A percentile compares a stretch with the other conserved stretches of the same genome.
phyloP scores from a whole-genome alignment of 192 early-diverging fungal genomes.

The Cetraspora pellucida region DNA sequence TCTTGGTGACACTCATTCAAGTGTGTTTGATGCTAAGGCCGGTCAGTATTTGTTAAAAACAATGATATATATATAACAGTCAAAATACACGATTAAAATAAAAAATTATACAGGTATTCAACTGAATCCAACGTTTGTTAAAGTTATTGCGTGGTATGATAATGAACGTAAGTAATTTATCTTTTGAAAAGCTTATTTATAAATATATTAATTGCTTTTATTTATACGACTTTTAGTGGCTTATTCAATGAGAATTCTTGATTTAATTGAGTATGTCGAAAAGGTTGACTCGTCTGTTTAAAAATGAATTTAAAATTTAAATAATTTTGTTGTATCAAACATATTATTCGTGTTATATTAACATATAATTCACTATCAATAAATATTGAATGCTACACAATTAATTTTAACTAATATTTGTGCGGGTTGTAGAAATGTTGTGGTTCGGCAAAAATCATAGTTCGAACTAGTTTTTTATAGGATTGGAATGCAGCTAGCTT shows the following conservation, averaged over 20 bases:
- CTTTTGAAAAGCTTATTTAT: not conserved
- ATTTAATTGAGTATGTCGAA: constrained; percentile 81
- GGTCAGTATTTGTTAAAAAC: constrained; percentile 44
- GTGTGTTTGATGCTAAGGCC: constrained; percentile 95
- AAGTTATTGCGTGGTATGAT: constrained; percentile 94
- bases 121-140: constrained; percentile 93
- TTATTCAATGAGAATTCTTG: constrained; percentile 89
- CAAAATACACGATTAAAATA: too few relatives aligned
- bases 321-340: too few relatives aligned
- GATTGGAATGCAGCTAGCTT: too few relatives aligned
- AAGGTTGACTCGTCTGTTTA: constrained; percentile 38
- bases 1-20: constrained; percentile 86
- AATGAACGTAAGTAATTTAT: constrained; percentile 39
- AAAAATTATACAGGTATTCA: constrained; percentile 56
- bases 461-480: too few relatives aligned
- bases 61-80: not conserved
- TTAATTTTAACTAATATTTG: too few relatives aligned
- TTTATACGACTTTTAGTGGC: constrained; percentile 67
- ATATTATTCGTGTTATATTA: too few relatives aligned
- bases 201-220: not conserved
- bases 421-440: too few relatives aligned
- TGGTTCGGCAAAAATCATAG: too few relatives aligned
- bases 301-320: too few relatives aligned
- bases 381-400: too few relatives aligned
- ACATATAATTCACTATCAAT: too few relatives aligned